Evolutionary conservation across 2,329 filamentous ascomycete species (phyloP), one percentile per base, ranked within the genome.

Genomic region (Pseudocercospora macadamiae): DNA sequence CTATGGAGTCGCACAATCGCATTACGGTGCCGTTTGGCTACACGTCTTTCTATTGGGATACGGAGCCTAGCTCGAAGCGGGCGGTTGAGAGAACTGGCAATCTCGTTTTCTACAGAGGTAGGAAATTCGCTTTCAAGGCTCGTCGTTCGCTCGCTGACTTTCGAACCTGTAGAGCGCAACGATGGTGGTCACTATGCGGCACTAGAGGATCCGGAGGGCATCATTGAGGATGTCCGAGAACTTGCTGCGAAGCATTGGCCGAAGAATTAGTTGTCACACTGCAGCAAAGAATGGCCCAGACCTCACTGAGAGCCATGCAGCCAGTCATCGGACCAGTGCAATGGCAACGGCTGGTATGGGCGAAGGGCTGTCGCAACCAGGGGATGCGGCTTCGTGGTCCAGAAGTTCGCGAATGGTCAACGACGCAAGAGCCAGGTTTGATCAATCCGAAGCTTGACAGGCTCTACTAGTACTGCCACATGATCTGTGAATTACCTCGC

Each of bases 21-120:
- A 75, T 77, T 23, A 70, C 66, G 28, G 66, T 72, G 16, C 74
- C 74, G 9, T 70, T 75, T 55, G 74, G 74, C 2, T 74, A 75
- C 45, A 74, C 70, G 8, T 72, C 67, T 14, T 76, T 74, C 44
- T 73, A 68, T 21, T 76, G 57, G 57, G 61, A 76, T 61, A 73
- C 73, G 1, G 73, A 70, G 57, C 75, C 74, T 1, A 73, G 68
- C 18, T 68, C 68, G 0, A 74, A 72, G 59, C 64, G 71, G 5
- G 71, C 68, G 3, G 73, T 73, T 34, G 73, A 71, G 61, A 63
- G 65, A 54, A 73, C 73, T 3, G 74, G 71, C 9, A 74, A 75
- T 64, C 32, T 75, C 60, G 72, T 73, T 34, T 75, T 73, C 51
- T 76, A 73, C 52, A 71, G 65, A 55, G 68, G 67, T 56, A 25